These are phyloP conservation scores for Lyophyllum shimeji DNA, from an alignment of 768 basidiomycete species.

Conservation along the genomic window DNA sequence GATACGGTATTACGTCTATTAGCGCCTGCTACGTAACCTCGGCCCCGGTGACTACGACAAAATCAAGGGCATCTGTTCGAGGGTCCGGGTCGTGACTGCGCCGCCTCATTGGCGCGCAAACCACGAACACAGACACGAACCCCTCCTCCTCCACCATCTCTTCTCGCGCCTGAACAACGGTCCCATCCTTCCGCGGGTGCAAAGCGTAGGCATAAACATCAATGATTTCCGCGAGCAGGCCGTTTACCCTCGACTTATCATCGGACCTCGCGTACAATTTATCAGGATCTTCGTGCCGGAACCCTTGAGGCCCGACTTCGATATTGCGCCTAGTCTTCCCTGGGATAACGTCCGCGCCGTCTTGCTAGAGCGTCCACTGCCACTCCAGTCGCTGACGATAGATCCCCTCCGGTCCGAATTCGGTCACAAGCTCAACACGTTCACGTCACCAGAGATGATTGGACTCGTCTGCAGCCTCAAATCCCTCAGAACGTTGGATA, in stretches of 20 bases:
- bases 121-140: not conserved
- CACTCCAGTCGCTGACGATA: not conserved
- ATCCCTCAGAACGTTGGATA: not conserved
- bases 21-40: not conserved
- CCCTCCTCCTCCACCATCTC: not conserved
- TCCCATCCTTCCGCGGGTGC: not conserved
- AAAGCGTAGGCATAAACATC: not conserved
- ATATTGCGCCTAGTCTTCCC: not conserved
- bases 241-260: slow-evolving; percentile 9
- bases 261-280: slow-evolving; percentile 3
- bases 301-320: too few species aligned
- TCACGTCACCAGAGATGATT: not conserved
- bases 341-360: slow-evolving; percentile 4
- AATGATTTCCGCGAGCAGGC: not conserved
- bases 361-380: not conserved
- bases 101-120: not conserved
- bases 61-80: not conserved
- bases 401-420: not conserved
- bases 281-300: too few species aligned
- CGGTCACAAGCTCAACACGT: slow-evolving; percentile 1
- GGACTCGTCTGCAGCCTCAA: not conserved
- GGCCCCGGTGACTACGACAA: not conserved
- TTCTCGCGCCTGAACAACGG: not conserved
- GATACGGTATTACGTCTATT: not conserved
- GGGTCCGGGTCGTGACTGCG: not conserved